Evolutionary conservation across 129 eudicot species (phyloP).

Genomic region (Rutidosis leptorrhynchoides): DNA sequence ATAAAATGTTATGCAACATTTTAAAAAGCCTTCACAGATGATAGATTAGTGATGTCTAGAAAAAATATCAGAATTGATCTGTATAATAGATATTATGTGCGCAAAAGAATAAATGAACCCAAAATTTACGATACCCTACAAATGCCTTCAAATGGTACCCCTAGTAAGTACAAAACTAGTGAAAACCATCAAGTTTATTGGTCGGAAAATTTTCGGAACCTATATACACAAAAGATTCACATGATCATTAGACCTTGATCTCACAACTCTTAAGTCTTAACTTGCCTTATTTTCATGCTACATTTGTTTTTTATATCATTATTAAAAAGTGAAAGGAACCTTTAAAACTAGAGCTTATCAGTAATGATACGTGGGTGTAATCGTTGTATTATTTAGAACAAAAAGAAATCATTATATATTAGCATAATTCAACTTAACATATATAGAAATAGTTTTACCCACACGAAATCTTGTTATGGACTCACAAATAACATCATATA

Average conservation of each 20-base stretch:
- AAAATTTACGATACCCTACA: neutral
- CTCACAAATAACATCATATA: neutral
- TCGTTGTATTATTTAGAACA: neutral
- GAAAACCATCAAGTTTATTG: constrained; percentile 1
- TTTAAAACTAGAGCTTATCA: neutral
- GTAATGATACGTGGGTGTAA: neutral
- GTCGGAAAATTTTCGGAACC: neutral
- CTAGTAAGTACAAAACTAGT: constrained; percentile 16
- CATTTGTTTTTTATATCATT: neutral
- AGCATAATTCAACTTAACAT: neutral
- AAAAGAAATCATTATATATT: neutral
- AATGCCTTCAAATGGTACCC: constrained; percentile 11
- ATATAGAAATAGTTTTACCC: neutral
- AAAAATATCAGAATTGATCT: neutral
- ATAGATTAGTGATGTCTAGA: neutral
- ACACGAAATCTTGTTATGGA: neutral
- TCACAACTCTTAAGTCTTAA: neutral
- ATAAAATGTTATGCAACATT: neutral
- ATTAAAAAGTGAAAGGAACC: neutral
- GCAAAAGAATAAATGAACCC: neutral
- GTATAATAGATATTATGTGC: neutral
- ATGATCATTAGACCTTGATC: neutral
- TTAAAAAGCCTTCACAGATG: neutral
- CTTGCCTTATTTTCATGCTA: constrained; percentile 2
- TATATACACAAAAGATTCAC: neutral